phyloP scores from a whole-genome alignment of 805 yeast genomes.

The Starmerella tilneyi region DNA sequence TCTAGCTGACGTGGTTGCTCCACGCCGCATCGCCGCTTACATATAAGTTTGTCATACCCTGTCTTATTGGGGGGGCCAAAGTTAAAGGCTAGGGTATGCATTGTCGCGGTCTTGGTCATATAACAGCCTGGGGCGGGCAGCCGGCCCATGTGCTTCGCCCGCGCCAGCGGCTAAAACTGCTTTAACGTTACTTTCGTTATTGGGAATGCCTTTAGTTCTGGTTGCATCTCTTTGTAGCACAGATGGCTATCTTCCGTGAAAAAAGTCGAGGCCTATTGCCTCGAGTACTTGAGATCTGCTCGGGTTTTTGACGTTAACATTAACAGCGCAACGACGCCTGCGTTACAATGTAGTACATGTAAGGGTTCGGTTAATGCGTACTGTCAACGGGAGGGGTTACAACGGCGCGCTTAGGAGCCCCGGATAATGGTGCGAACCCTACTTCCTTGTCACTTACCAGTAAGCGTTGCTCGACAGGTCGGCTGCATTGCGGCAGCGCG shows the following conservation, averaged over 20 bases:
- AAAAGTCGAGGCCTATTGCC: too few species aligned
- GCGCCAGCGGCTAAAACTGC: too few species aligned
- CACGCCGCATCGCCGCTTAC: slow-evolving; percentile 2
- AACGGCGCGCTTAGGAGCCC: slow-evolving; percentile 3
- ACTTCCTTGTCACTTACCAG: too few species aligned
- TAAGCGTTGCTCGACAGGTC: neutral
- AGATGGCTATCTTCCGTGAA: too few species aligned
- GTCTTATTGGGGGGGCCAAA: neutral
- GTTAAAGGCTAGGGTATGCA: neutral
- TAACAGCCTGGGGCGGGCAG: slow-evolving; percentile 3
- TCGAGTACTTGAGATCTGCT: neutral
- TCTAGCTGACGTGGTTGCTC: slow-evolving; percentile 9
- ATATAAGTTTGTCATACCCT: slow-evolving; percentile 2
- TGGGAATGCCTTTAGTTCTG: too few species aligned
- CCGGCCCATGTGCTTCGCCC: too few species aligned
- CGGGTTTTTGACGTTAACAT: neutral
- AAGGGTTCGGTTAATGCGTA: neutral
- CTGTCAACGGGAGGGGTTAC: neutral
- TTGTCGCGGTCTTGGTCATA: neutral
- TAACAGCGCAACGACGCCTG: slow-evolving; percentile 2
- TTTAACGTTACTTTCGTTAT: too few species aligned
- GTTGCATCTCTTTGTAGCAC: too few species aligned
- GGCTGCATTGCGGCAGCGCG: too few species aligned
- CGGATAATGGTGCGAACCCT: slow-evolving; percentile 1
- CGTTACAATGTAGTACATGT: neutral